These are phyloP conservation scores for Ostreobium quekettii DNA, from an alignment of 139 green algal species.

Conservation along the genomic window DNA sequence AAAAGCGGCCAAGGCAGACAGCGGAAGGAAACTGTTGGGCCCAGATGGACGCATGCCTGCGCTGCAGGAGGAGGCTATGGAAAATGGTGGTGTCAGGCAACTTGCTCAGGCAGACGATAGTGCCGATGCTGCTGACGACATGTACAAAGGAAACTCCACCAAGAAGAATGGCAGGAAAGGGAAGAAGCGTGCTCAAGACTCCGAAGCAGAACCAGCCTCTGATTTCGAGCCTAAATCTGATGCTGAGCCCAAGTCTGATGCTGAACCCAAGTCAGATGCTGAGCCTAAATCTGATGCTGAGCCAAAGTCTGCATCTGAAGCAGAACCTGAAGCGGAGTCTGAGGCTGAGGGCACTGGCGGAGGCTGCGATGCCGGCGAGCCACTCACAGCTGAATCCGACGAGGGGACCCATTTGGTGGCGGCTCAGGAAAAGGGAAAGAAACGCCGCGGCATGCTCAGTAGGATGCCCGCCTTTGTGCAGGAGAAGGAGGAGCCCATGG, in stretches of 20 bases:
- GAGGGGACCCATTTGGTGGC: background rate
- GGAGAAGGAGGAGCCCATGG: too few species aligned
- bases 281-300: background rate
- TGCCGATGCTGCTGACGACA: background rate
- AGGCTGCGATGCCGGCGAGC: background rate
- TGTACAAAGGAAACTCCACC: background rate
- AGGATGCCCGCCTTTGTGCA: background rate
- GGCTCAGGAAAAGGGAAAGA: background rate
- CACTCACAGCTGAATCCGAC: constrained; percentile 6
- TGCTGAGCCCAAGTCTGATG: background rate
- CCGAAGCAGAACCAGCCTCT: background rate
- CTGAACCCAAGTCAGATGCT: constrained; percentile 2
- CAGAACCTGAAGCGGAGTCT: constrained; percentile 5
- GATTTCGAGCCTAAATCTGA: background rate
- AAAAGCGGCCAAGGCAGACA: background rate
- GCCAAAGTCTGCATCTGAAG: background rate
- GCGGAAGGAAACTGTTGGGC: background rate
- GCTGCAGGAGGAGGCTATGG: background rate
- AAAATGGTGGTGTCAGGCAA: background rate
- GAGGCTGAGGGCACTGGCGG: constrained; percentile 15
- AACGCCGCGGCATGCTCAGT: constrained; percentile 1
- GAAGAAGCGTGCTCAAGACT: background rate
- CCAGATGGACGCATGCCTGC: background rate
- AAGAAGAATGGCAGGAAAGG: background rate
- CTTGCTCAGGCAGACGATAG: background rate